Conservation (phyloP, 345 rosid species). For the Pistacia atlantica region DNA sequence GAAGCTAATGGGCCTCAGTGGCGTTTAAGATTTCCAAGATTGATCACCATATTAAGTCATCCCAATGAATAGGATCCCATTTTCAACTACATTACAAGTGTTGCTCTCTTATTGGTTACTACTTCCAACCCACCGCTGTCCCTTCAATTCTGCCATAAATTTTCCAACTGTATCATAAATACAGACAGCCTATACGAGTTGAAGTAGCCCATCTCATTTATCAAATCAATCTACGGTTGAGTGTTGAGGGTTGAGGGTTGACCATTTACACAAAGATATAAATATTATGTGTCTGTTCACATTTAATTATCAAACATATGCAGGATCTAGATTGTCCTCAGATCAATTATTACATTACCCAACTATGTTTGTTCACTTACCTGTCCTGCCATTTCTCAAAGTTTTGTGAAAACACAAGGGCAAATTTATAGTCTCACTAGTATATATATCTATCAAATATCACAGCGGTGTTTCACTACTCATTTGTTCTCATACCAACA, state of each 20-base stretch:
- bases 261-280: not conserved
- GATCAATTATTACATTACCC: not conserved
- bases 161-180: slow-evolving; percentile 30
- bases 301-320: not conserved
- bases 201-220: not conserved
- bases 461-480: not conserved
- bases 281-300: too few relatives aligned
- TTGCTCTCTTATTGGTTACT: not conserved
- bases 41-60: not conserved
- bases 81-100: slow-evolving; percentile 18
- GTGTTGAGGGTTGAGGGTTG: not conserved
- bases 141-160: slow-evolving; percentile 28
- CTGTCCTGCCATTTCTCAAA: not conserved
- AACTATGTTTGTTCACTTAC: slow-evolving; percentile 4
- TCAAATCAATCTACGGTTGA: not conserved
- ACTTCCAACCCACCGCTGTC: slow-evolving; percentile 4
- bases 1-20: too few relatives aligned
- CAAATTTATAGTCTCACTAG: not conserved
- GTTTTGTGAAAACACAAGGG: slow-evolving; percentile 1
- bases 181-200: not conserved
- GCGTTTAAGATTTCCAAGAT: not conserved
- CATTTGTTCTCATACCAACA: not conserved
- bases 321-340: not conserved
- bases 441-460: not conserved
- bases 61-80: not conserved